Evolutionary conservation across 2,329 filamentous ascomycete species (phyloP), one percentile per base, ranked within the genome.

Genomic region (Cryphonectria naterciae): DNA sequence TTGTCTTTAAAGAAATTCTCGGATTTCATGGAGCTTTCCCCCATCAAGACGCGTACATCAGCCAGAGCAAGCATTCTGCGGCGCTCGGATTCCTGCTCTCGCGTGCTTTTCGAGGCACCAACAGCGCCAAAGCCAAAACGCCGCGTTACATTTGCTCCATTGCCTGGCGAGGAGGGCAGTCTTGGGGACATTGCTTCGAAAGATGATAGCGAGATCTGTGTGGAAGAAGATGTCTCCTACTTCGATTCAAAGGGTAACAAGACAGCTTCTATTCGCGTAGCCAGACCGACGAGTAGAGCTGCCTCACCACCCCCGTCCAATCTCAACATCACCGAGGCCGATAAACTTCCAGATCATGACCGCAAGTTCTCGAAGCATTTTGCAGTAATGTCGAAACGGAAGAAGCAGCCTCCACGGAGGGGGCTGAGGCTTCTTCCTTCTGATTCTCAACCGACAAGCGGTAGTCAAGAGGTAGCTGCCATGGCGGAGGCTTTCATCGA

Each of bases 1-100:
- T 80, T 87, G 41, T 83, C 83, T 0, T 80, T 87, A 74, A 86
- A 85, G 72, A 82, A 85, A 0, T 88, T 88, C 75, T 81, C 84
- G 1, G 82, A 83, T 1, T 88, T 88, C 75, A 83, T 86, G 75
- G 84, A 84, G 0, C 83, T 85, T 0, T 86, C 85, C 0, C 84
- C 86, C 17, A 17, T 49, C 0, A 79, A 82, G 56, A 68, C 64
- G 54, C 68, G 66, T 35, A 41, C 32, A 22, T 67, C 69, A 28
- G 37, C 52, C 3, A 65, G 56, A 19, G 41, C 56, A 10, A 58
- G 66, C 28, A 67, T 71, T 32, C 56, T 69, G 19, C 64, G 63
- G 2, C 6, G 58, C 46, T 67, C 68, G 25, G 46, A 41, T 28
- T 35, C 19, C 62, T 39, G 35, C 32, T 60, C 70, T 10, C 67